A percentile compares a stretch with the other conserved stretches of the same genome.
Conservation (phyloP, 805 yeast genomes). For the Candida corydali region DNA sequence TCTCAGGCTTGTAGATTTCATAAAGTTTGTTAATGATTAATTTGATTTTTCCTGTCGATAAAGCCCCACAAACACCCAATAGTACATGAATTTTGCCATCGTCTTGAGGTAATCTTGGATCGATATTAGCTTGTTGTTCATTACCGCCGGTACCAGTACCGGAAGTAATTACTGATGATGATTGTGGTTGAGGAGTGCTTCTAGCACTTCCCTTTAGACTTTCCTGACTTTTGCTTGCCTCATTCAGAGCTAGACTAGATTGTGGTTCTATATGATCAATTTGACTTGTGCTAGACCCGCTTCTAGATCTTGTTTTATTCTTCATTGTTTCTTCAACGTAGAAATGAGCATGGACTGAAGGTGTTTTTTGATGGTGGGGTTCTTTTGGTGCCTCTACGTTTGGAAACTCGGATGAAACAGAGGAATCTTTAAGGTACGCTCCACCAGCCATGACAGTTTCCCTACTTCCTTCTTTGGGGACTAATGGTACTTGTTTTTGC, state of each 20-base stretch:
- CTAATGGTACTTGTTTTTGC: background rate
- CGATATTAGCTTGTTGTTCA: slow-evolving; percentile 49
- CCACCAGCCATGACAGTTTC: slow-evolving; percentile 42
- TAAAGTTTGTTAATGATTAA: slow-evolving; percentile 48
- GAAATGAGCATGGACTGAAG: slow-evolving; percentile 79
- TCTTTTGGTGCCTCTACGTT: slow-evolving; percentile 26
- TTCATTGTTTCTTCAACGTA: slow-evolving; percentile 64
- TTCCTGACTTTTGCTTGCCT: slow-evolving; percentile 1
- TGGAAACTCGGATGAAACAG: slow-evolving; percentile 9
- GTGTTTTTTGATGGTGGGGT: slow-evolving; percentile 44
- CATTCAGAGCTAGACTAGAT: background rate
- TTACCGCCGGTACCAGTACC: slow-evolving; percentile 4
- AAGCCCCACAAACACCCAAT: slow-evolving; percentile 57
- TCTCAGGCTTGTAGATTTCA: slow-evolving; percentile 48
- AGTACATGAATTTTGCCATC: slow-evolving; percentile 55
- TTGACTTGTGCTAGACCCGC: slow-evolving; percentile 25
- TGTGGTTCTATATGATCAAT: background rate
- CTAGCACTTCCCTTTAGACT: background rate
- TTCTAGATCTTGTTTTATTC: slow-evolving; percentile 37
- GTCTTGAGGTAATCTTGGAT: slow-evolving; percentile 46
- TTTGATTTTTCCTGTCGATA: slow-evolving; percentile 48
- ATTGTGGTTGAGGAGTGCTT: slow-evolving; percentile 2
- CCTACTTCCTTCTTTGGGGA: slow-evolving; percentile 3
- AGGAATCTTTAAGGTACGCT: slow-evolving; percentile 30
- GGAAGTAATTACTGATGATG: background rate